phyloP scores from a whole-genome alignment of 176 grass and related monocot genomes.

The Paspalum notatum region DNA sequence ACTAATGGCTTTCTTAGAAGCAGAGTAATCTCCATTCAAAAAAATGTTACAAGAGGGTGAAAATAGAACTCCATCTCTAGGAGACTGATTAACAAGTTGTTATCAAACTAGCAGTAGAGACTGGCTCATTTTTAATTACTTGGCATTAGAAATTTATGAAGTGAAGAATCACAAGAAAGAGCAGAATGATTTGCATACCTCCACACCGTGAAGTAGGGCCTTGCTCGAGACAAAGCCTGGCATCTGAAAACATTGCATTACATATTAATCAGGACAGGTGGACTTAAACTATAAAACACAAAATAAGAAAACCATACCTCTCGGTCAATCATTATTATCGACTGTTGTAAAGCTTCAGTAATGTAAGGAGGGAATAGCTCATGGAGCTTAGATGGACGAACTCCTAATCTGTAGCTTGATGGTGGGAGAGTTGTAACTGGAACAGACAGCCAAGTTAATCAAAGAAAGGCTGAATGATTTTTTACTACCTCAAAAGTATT shows the following conservation, averaged over 20 bases:
- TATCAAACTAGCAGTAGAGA: constrained; percentile 10
- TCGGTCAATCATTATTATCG: constrained; percentile 75
- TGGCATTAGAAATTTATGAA: neutral
- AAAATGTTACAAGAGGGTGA: neutral
- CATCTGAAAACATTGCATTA: constrained; percentile 59
- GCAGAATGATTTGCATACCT: constrained; percentile 56
- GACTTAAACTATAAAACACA: neutral
- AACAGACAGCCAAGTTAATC: constrained; percentile 38
- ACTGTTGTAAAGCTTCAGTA: constrained; percentile 83
- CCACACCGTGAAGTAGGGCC: constrained; percentile 96
- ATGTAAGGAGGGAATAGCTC: constrained; percentile 76
- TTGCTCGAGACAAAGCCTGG: constrained; percentile 80
- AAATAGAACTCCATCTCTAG: neutral
- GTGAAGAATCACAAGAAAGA: constrained; percentile 8
- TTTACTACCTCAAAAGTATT: constrained; percentile 40
- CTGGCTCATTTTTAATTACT: constrained; percentile 12
- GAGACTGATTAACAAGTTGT: constrained; percentile 2
- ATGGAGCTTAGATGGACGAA: constrained; percentile 77
- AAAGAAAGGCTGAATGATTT: constrained; percentile 29
- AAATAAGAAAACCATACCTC: constrained; percentile 61
- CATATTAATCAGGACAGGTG: constrained; percentile 33
- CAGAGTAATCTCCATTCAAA: too few relatives aligned
- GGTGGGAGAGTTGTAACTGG: constrained; percentile 69
- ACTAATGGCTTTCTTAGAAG: too few relatives aligned
- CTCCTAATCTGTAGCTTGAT: constrained; percentile 94